These are phyloP conservation scores for Ceratobasidium sp. DNA, from an alignment of 1,284 basidiomycete species.

Conservation along the genomic window DNA sequence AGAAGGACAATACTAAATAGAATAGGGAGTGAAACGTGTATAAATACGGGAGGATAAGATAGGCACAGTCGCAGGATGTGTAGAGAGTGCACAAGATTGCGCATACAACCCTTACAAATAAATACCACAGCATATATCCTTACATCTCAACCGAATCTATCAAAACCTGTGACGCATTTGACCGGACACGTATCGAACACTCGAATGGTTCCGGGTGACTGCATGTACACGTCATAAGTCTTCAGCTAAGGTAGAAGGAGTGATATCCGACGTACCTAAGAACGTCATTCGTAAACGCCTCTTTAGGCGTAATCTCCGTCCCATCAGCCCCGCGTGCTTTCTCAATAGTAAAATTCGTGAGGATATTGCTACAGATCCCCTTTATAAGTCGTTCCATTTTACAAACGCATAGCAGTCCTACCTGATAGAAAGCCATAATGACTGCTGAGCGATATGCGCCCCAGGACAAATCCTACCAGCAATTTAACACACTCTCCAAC, in stretches of 20 bases:
- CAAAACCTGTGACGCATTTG: neutral
- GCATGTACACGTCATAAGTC: neutral
- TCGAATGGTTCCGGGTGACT: constrained; percentile 33
- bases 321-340: constrained; percentile 17
- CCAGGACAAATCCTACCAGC: constrained; percentile 30
- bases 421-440: constrained; percentile 39
- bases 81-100: no score
- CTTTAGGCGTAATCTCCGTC: constrained; percentile 12
- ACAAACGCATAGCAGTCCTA: neutral
- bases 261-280: constrained; percentile 4
- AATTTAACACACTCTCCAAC: neutral
- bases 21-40: no score
- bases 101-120: neutral
- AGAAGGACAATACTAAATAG: no score
- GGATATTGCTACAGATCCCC: constrained; percentile 7
- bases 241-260: neutral
- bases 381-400: neutral
- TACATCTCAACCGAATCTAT: constrained; percentile 1
- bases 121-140: neutral
- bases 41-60: no score
- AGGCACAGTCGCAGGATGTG: no score
- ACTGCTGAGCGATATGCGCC: constrained; percentile 33
- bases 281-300: constrained; percentile 27
- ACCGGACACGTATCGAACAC: neutral
- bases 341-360: constrained; percentile 21